Evolutionary conservation across 441 rosid genomes (phyloP).

Genomic region (Jatropha multifida): DNA sequence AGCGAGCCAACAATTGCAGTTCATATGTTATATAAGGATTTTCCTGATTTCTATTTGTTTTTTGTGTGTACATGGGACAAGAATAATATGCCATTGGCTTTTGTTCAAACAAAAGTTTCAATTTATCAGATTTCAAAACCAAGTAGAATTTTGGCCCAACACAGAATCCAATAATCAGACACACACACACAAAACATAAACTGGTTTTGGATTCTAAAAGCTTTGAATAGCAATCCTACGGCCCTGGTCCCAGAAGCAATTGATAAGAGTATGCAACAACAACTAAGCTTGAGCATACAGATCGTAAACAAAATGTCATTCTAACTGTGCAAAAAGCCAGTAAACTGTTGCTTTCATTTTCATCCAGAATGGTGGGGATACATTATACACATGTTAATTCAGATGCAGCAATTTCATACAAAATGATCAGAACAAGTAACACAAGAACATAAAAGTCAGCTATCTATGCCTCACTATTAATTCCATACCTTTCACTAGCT

Average conservation of each 20-base stretch:
- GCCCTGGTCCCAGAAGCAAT: neutral
- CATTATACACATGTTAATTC: neutral
- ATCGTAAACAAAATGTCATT: neutral
- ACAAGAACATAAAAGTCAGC: neutral
- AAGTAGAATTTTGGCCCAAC: neutral
- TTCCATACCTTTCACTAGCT: conserved; percentile 51
- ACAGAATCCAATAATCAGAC: neutral
- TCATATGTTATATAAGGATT: neutral
- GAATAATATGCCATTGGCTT: neutral
- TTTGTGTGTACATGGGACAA: neutral
- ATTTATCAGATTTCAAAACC: neutral
- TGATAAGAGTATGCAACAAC: neutral
- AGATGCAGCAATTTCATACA: neutral
- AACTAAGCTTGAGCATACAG: too few species aligned
- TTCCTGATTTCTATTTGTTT: neutral
- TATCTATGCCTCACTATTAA: neutral
- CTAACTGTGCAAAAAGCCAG: neutral
- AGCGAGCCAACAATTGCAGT: neutral
- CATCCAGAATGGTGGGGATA: neutral
- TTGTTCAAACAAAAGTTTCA: neutral
- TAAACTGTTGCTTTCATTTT: neutral
- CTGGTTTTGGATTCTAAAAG: neutral
- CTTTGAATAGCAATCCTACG: neutral
- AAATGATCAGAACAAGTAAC: neutral
- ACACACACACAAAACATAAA: neutral